Base-by-base conservation (phyloP, 805 yeast species). In the Starmerella tilneyi region DNA sequence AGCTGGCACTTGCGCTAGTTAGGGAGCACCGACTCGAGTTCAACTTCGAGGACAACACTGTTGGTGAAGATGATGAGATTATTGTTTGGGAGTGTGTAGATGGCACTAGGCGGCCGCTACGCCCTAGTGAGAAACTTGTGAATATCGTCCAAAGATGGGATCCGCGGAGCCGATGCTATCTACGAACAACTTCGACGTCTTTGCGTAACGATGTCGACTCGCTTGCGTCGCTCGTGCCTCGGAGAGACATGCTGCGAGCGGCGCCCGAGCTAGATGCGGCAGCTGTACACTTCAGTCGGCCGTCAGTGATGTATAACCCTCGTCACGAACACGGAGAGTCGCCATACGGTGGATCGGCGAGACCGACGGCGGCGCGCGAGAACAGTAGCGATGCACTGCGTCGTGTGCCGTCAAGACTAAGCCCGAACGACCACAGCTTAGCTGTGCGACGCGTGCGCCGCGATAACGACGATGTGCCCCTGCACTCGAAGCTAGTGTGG, bases 161-260 rank as follows among this genome's bases (percentile, higher is more conserved):
- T 26, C 23, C 27, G 16, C 39, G 41, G 26, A 26, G 41, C 7
- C 24, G 42, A n/a, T 44, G 37, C 30, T 52, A 40, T 43, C 42
- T 60, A 19, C 44, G 52, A 27, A 51, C 56, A 24, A 51, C 56
- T 3, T 41, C 57, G 21, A 41, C 57, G 20, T 41, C 52, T 16
- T 34, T 51, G 30, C 50, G 54, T 20, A 41, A 55, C 24, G 62
- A 59, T 39, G 48, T 44, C 24, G 48, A 41, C 24, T 58, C 62
- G 26, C 48, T 59, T 8, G 64, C 64, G 24, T 56, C 56, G n/a
- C 47, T 61, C 15, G 55, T 51, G 21, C 63, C 64, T 5, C 54
- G 64, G 6, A 52, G 64, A 5, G 64, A 59, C 43, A 50, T 60
- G 47, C 45, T 58, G 32, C 49, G 54, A n/a, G 40, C 46, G 16